Percentiles rank a stretch among this genome's conserved stretches.
Conservation (phyloP, 2,329 filamentous ascomycete species). For the Reticulascus tulasneorum region DNA sequence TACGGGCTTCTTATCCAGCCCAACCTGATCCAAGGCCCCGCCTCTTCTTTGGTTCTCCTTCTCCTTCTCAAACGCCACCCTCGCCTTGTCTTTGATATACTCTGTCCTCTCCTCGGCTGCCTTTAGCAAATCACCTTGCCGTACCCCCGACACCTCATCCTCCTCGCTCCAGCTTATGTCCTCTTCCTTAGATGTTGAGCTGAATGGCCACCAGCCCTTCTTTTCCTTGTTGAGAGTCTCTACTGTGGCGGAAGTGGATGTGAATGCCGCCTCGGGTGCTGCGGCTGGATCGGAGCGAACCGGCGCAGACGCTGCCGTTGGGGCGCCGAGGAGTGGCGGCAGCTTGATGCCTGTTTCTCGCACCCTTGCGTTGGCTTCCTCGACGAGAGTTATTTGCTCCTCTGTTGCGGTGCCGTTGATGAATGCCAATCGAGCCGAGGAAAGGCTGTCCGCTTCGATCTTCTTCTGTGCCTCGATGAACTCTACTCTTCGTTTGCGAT, state of each 20-base stretch:
- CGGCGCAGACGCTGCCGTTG: constrained; percentile 20
- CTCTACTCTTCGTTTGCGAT: constrained; percentile 56
- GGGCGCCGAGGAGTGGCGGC: constrained; percentile 46
- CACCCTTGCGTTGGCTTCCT: constrained; percentile 50
- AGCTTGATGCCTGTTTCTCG: constrained; percentile 41
- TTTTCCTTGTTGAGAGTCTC: too few species aligned
- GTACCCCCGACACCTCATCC: constrained; percentile 22
- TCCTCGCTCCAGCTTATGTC: constrained; percentile 26
- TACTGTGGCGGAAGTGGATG: constrained; percentile 11
- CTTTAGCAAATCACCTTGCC: constrained; percentile 24
- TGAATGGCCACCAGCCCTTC: constrained; percentile 33
- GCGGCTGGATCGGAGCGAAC: not conserved
- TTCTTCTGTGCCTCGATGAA: constrained; percentile 53
- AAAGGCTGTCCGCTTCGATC: constrained; percentile 51
- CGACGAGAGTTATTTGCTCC: constrained; percentile 53
- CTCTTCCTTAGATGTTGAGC: constrained; percentile 33
- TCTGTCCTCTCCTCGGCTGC: constrained; percentile 27
- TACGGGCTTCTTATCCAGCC: constrained; percentile 25
- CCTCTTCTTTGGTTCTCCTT: constrained; percentile 46
- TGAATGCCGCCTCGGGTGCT: constrained; percentile 2
- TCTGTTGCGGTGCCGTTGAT: constrained; percentile 54
- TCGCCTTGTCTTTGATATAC: constrained; percentile 33
- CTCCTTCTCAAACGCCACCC: constrained; percentile 44
- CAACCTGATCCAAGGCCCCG: constrained; percentile 48
- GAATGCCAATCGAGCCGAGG: constrained; percentile 56